Evolutionary conservation across 495 filamentous ascomycete species (phyloP).

Genomic region (Mytilinidion resinicola): DNA sequence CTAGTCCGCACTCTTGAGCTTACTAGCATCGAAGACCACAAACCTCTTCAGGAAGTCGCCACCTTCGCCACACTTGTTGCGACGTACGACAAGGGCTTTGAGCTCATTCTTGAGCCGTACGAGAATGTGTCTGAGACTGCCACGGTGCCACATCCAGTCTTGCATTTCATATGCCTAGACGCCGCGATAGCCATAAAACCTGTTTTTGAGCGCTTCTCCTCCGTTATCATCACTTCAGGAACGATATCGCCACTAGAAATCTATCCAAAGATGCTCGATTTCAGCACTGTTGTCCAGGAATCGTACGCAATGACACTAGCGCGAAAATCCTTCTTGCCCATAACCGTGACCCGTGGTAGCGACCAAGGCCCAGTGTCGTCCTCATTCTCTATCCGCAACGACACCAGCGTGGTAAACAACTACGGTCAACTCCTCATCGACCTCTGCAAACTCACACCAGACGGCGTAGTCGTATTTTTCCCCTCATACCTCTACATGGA

Average conservation of each 20-base stretch:
- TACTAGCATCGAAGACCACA: conserved; percentile 95
- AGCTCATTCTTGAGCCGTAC: conserved; percentile 91
- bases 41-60: conserved; percentile 93
- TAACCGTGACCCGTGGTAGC: conserved; percentile 92
- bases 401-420: conserved; percentile 88
- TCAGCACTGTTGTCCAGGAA: conserved; percentile 84
- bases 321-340: conserved; percentile 88
- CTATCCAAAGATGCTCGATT: conserved; percentile 98
- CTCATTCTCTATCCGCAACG: conserved; percentile 88
- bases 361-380: conserved; percentile 90
- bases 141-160: conserved; percentile 87
- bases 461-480: conserved; percentile 98
- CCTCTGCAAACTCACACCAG: conserved; percentile 88
- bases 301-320: conserved; percentile 97
- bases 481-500: conserved; percentile 99
- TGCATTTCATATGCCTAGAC: conserved; percentile 95
- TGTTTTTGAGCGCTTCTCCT: conserved; percentile 93
- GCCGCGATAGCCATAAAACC: conserved; percentile 98
- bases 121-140: conserved; percentile 93
- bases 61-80: conserved; percentile 95
- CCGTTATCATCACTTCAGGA: conserved; percentile 97
- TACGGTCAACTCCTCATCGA: conserved; percentile 90
- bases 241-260: conserved; percentile 96
- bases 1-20: conserved; percentile 93
- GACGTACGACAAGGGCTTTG: conserved; percentile 95